Conservation (phyloP, 768 basidiomycete species). For the Mycena epipterygia region DNA sequence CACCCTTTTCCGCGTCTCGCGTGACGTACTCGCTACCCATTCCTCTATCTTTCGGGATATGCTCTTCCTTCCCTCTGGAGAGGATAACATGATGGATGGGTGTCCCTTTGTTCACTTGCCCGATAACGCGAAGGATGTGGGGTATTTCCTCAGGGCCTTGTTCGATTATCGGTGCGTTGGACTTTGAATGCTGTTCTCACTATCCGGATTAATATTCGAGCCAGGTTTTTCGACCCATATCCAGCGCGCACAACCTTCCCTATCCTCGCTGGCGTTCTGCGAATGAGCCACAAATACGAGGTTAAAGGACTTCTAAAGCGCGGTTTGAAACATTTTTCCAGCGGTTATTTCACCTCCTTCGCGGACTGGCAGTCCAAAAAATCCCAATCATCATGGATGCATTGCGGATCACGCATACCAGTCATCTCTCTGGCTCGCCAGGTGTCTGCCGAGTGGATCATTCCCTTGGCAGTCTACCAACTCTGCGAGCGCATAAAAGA, state of each 20-base stretch:
- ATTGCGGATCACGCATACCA: neutral
- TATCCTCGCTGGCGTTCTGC: slow-evolving; percentile 10
- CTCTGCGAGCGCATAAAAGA: neutral
- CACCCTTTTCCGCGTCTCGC: neutral
- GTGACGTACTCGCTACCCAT: neutral
- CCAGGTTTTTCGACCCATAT: slow-evolving; percentile 20
- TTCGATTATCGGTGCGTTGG: neutral
- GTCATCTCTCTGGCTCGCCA: slow-evolving; percentile 3
- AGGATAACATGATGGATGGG: slow-evolving; percentile 15
- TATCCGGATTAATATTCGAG: too few relatives aligned
- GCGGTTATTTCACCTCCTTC: neutral
- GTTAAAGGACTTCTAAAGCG: slow-evolving; percentile 9
- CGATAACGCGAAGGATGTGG: slow-evolving; percentile 6
- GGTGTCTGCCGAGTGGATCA: slow-evolving; percentile 3
- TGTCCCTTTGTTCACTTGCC: slow-evolving; percentile 31
- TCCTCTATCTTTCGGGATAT: neutral
- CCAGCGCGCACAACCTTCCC: neutral
- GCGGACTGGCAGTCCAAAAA: neutral
- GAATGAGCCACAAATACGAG: slow-evolving; percentile 30
- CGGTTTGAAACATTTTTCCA: slow-evolving; percentile 11
- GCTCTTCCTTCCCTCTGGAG: neutral
- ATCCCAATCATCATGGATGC: neutral
- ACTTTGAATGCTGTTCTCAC: too few relatives aligned
- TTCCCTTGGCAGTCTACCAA: neutral
- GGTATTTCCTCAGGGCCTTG: slow-evolving; percentile 4